Conservation (phyloP, 192 early-diverging fungal species). For the Podochytrium sp. region DNA sequence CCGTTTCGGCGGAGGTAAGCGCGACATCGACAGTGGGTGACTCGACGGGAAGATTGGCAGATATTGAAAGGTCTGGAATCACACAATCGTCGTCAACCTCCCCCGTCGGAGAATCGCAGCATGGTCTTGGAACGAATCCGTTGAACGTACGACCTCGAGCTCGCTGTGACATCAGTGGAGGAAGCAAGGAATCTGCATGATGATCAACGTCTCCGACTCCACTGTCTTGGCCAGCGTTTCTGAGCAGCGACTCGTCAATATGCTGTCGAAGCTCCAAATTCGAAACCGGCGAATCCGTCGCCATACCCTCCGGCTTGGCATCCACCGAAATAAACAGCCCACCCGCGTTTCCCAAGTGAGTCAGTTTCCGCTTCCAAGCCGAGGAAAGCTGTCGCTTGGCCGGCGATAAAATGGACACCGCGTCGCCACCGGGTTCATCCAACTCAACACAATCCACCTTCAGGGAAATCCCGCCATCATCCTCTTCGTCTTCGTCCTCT, state of each 20-base stretch:
- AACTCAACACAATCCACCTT: too few relatives aligned
- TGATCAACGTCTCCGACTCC: neutral
- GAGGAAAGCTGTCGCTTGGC: neutral
- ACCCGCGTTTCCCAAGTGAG: neutral
- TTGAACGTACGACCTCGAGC: neutral
- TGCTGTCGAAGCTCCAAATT: too few relatives aligned
- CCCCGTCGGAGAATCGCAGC: neutral
- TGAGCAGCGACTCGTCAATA: too few relatives aligned
- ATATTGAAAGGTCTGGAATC: neutral
- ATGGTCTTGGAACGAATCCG: neutral
- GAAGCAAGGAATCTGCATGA: neutral
- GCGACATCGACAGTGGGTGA: neutral
- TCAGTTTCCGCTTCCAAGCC: constrained; percentile 13
- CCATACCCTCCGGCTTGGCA: neutral
- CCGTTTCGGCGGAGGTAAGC: too few relatives aligned
- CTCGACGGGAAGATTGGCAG: too few relatives aligned
- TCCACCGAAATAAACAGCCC: constrained; percentile 18
- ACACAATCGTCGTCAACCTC: neutral
- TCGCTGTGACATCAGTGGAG: neutral
- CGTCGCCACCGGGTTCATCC: too few relatives aligned
- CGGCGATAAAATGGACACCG: too few relatives aligned
- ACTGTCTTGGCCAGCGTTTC: too few relatives aligned
- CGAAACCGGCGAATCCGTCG: neutral
- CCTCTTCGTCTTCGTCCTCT: too few relatives aligned
- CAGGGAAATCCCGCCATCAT: too few relatives aligned